Evolutionary conservation across 2,329 filamentous ascomycete genomes (phyloP).

Genomic region (Hyphodiscus sp.): DNA sequence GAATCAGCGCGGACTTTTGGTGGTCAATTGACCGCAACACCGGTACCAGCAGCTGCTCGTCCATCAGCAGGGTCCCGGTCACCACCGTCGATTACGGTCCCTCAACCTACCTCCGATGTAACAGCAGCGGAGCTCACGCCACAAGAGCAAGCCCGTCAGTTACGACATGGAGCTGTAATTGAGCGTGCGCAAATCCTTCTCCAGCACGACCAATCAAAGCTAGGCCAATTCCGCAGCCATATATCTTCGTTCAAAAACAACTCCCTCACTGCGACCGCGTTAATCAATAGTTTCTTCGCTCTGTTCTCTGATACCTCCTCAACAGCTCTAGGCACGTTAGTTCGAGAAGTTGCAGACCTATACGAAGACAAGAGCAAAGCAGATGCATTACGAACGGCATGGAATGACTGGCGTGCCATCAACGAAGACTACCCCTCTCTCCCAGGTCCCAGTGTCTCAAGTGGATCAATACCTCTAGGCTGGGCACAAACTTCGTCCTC

Average conservation of each 20-base stretch:
- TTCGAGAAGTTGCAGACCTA: constrained; percentile 87
- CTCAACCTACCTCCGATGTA: constrained; percentile 31
- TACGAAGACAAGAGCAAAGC: constrained; percentile 78
- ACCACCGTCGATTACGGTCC: constrained; percentile 11
- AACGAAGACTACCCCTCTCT: constrained; percentile 93
- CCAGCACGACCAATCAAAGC: constrained; percentile 67
- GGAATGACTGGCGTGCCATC: constrained; percentile 93
- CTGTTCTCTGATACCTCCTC: constrained; percentile 75
- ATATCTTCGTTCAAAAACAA: constrained; percentile 73
- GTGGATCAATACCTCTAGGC: constrained; percentile 27
- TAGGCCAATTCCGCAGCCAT: constrained; percentile 69
- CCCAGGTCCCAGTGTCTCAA: constrained; percentile 62
- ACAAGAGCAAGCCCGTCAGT: constrained; percentile 72
- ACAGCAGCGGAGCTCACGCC: constrained; percentile 51
- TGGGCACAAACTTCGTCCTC: constrained; percentile 25
- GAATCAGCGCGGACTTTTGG: constrained; percentile 76
- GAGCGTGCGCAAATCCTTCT: constrained; percentile 79
- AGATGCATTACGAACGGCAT: constrained; percentile 69
- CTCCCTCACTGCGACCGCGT: constrained; percentile 61
- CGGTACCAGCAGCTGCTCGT: constrained; percentile 35
- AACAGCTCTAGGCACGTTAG: constrained; percentile 75
- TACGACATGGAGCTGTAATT: constrained; percentile 78
- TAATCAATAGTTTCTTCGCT: constrained; percentile 83
- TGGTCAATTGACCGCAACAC: constrained; percentile 59
- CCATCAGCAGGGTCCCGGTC: constrained; percentile 11